Conservation (phyloP, 2,329 filamentous ascomycete species). For the Zasmidium citrigriseum region DNA sequence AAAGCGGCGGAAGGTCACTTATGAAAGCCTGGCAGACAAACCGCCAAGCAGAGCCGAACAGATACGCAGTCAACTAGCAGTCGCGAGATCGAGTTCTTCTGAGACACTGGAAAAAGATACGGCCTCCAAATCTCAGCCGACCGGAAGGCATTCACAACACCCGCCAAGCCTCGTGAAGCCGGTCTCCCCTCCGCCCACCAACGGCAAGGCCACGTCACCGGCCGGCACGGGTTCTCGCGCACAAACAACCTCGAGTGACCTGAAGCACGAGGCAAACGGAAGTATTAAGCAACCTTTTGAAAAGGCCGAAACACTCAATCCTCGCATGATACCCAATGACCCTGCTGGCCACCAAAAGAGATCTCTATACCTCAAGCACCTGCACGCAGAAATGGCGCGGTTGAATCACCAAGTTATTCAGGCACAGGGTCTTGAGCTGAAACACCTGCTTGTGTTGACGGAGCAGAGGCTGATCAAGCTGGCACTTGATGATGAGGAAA, state of each 20-base stretch:
- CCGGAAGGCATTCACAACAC: background rate
- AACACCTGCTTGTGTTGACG: constrained; percentile 59
- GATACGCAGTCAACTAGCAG: constrained; percentile 27
- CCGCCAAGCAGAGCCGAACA: constrained; percentile 32
- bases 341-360: constrained; percentile 42
- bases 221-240: background rate
- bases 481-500: constrained; percentile 77
- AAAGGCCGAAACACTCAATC: constrained; percentile 55
- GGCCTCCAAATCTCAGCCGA: constrained; percentile 6
- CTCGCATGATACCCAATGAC: constrained; percentile 60
- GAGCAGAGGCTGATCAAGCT: constrained; percentile 68
- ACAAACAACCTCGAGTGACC: background rate
- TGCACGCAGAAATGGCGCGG: constrained; percentile 66
- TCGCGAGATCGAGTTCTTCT: constrained; percentile 9
- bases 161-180: constrained; percentile 23
- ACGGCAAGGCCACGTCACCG: constrained; percentile 5
- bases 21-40: constrained; percentile 30
- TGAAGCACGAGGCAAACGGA: constrained; percentile 8
- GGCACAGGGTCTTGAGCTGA: constrained; percentile 26
- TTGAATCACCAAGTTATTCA: constrained; percentile 56
- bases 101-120: constrained; percentile 10
- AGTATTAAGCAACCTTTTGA: constrained; percentile 4
- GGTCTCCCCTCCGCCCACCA: constrained; percentile 24
- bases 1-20: constrained; percentile 35
- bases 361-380: constrained; percentile 52